These are phyloP conservation scores for Fagopyrum esculentum DNA, from an alignment of 148 eudicot genomes.

Conservation along the genomic window DNA sequence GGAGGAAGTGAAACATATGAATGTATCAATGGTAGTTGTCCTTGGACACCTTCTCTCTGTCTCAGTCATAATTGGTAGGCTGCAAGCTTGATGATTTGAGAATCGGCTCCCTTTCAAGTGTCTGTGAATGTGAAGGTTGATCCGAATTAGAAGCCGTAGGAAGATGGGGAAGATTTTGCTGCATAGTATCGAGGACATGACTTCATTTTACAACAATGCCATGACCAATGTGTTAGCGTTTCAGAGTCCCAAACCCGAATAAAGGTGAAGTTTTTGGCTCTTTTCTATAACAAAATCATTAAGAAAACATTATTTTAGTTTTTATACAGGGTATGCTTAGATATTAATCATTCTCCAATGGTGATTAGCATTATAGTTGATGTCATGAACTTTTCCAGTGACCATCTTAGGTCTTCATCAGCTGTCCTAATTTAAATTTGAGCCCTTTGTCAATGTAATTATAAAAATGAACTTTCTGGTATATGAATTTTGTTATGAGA, in stretches of 20 bases:
- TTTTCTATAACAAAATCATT: not conserved
- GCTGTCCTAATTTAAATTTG: too few species aligned
- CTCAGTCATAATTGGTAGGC: slow-evolving; percentile 14
- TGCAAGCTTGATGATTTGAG: slow-evolving; percentile 32
- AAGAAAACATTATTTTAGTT: not conserved
- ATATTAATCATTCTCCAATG: not conserved
- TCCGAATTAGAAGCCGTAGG: not conserved
- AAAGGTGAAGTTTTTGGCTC: not conserved
- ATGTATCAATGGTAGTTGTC: slow-evolving; percentile 20
- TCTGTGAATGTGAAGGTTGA: not conserved
- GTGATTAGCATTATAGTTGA: not conserved
- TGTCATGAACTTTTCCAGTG: slow-evolving; percentile 52
- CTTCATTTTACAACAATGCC: not conserved
- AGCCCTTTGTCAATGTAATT: too few species aligned
- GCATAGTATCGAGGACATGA: not conserved
- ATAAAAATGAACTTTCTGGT: too few species aligned
- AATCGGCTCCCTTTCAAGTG: slow-evolving; percentile 39
- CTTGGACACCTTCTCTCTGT: slow-evolving; percentile 27
- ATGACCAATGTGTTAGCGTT: not conserved
- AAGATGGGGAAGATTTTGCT: not conserved
- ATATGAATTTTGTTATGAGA: too few species aligned
- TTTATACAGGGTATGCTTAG: not conserved
- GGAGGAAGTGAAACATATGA: slow-evolving; percentile 32
- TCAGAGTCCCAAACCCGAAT: too few species aligned
- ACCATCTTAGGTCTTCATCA: slow-evolving; percentile 56